Evolutionary conservation across 23 red algal genomes (phyloP).

Genomic region (Agarophyton chilense): DNA sequence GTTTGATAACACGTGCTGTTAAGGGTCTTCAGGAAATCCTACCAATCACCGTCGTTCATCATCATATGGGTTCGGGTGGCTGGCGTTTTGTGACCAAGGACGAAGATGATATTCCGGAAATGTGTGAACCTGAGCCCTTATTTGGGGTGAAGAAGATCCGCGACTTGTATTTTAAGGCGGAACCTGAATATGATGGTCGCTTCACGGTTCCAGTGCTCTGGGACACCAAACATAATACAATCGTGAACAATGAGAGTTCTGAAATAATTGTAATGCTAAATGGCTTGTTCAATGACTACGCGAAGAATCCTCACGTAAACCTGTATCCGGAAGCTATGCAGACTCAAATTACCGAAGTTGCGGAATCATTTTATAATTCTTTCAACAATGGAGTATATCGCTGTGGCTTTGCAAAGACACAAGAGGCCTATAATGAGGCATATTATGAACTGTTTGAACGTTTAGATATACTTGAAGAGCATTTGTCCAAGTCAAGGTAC

Average conservation of each 20-base stretch:
- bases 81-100: conserved; percentile 81
- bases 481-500: conserved; percentile 55
- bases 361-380: conserved; percentile 79
- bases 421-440: conserved; percentile 88
- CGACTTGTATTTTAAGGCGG: conserved; percentile 86
- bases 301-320: conserved; percentile 67
- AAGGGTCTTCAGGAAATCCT: conserved; percentile 80
- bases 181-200: conserved; percentile 76
- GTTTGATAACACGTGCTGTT: conserved; percentile 67
- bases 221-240: conserved; percentile 84
- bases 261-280: conserved; percentile 95
- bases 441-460: conserved; percentile 69
- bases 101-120: conserved; percentile 34
- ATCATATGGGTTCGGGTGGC: conserved; percentile 80
- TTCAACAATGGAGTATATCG: conserved; percentile 95
- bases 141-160: conserved; percentile 67
- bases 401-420: conserved; percentile 87
- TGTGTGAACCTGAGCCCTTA: conserved; percentile 78
- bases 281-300: conserved; percentile 76
- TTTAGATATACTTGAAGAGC: conserved; percentile 78
- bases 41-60: conserved; percentile 73
- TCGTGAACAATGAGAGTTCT: conserved; percentile 90
- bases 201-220: conserved; percentile 95
- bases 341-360: conserved; percentile 62
- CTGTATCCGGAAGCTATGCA: conserved; percentile 64